Base-by-base conservation (phyloP, 768 basidiomycete genomes). In the Asterophora parasitica region DNA sequence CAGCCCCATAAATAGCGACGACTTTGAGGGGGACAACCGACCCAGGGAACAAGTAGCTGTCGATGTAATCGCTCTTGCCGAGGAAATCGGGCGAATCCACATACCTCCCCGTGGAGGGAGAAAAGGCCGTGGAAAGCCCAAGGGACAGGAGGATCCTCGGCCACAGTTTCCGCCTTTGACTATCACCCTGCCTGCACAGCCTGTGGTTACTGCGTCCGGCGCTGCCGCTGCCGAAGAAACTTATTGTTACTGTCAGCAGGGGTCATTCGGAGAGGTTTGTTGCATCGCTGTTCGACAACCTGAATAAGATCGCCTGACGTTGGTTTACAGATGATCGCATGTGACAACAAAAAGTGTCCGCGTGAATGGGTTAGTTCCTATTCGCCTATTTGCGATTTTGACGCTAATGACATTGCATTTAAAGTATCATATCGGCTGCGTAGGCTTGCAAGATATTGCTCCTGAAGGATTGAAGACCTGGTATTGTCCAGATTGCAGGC, bases 241-340 rank as follows among this genome's bases (percentile, higher is more conserved):
- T 28, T 96, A 89, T 64, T 95, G 92, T 64, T 85, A 82, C 61
- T 95, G 92, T 65, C 74, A 86, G 55, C 75, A 83, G 52, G 78
- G 82, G 27, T 89, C 85, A 15, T 92, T 79, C 60, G 92, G 92
- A 57, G 82, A 85, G 65, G 87, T 87, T 58, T 51, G 81, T 67
- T 48, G 13, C 13, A 19, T 9, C 7, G 4, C 23, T 23, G 23
- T 23, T 23, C 6, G 9, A 10, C 23, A 27, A 26, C n/a, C n/a
- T 40, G 8, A 8, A 26, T 23, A 26, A 7, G 3, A 8, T 13
- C 13, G 2, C 4, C 13, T 27, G 6, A 40, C 23, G 3, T 40
- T 12, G 6, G 10, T 54, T 37, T 41, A 19, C 50, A 88, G 85
- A 92, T 95, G 92, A 83, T 95, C 52, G 92, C 73, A 12, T 95